A percentile compares a stretch with the other conserved stretches of the same genome.
Conservation (phyloP, 164 flowering plant species). For the Cinnamomum chago region DNA sequence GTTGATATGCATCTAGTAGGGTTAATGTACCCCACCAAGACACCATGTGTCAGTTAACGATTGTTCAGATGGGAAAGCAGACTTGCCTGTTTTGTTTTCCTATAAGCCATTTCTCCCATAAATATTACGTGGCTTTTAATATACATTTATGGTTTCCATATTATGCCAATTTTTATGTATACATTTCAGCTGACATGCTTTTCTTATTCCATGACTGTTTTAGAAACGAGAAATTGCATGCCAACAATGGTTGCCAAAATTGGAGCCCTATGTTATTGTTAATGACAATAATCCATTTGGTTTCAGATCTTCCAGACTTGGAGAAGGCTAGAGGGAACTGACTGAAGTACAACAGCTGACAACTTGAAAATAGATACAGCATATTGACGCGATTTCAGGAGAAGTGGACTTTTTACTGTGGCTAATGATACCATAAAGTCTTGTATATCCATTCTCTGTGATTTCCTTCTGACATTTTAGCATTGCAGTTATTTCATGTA, state of each 20-base stretch:
- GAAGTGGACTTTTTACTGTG: background rate
- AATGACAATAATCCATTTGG: background rate
- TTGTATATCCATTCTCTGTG: background rate
- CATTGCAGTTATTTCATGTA: background rate
- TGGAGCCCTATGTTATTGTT: too few relatives aligned
- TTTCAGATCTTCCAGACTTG: constrained; percentile 85
- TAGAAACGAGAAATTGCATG: background rate
- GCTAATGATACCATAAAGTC: background rate
- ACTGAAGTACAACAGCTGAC: background rate
- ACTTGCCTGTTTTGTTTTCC: too few relatives aligned
- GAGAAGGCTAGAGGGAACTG: constrained; percentile 52
- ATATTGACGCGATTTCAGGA: background rate
- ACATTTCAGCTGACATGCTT: too few relatives aligned
- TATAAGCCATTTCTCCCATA: too few relatives aligned
- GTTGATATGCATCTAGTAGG: too few relatives aligned
- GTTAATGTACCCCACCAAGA: too few relatives aligned
- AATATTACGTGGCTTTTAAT: too few relatives aligned
- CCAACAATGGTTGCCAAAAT: background rate
- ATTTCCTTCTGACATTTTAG: background rate
- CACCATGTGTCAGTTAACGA: too few relatives aligned
- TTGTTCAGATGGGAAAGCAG: too few relatives aligned
- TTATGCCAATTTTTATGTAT: background rate
- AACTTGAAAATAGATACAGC: background rate
- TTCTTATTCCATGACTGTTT: background rate
- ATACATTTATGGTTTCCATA: background rate